Conservation (phyloP, 495 filamentous ascomycete genomes). For the Xylaria sp. region DNA sequence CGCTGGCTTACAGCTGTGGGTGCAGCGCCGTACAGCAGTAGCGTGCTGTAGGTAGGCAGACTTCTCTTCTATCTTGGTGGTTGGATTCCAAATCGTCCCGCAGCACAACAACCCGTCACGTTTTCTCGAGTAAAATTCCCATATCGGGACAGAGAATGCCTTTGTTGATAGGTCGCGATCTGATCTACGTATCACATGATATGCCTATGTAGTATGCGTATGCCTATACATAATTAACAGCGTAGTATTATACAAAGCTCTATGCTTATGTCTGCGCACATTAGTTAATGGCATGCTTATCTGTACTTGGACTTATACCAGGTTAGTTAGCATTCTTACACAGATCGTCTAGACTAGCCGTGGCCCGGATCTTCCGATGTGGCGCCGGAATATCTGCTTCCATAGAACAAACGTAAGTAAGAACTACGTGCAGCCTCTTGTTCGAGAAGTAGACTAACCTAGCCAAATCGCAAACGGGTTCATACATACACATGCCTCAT, state of each 20-base stretch:
- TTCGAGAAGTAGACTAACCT: neutral
- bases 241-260: neutral
- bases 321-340: no score
- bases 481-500: neutral
- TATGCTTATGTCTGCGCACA: neutral
- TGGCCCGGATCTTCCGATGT: conserved; percentile 12
- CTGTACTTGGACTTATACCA: neutral
- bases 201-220: no score
- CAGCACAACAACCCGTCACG: neutral
- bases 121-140: conserved; percentile 28
- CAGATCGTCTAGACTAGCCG: neutral
- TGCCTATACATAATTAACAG: neutral
- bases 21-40: conserved; percentile 6
- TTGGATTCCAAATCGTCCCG: conserved; percentile 25
- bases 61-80: conserved; percentile 2
- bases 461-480: neutral
- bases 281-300: neutral
- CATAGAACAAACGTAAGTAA: neutral
- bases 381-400: conserved; percentile 1
- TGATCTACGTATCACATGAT: conserved; percentile 11
- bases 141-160: conserved; percentile 9
- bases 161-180: conserved; percentile 4
- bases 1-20: neutral
- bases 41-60: conserved; percentile 25
- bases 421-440: neutral